Evolutionary conservation across 768 basidiomycete species (phyloP).

Genomic region (Rhodotorula babjevae): DNA sequence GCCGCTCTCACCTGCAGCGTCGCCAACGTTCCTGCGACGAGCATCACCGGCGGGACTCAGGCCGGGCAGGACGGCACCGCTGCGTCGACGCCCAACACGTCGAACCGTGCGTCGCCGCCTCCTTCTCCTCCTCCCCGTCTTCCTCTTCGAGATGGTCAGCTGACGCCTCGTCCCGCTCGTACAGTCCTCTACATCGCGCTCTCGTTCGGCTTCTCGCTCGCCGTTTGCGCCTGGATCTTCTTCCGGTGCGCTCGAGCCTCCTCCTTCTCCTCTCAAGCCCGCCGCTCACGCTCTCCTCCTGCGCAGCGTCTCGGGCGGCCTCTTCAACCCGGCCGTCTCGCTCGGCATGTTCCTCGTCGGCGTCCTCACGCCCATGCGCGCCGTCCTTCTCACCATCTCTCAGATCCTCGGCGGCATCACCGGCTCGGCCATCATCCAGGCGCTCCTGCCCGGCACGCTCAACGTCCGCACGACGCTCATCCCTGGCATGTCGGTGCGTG

Average conservation of each 20-base stretch:
- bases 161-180: too few relatives aligned
- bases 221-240: constrained; percentile 32
- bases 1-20: not conserved
- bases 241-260: constrained; percentile 2
- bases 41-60: constrained; percentile 6
- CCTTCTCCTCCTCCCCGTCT: not conserved
- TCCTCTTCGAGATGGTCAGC: too few relatives aligned
- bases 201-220: constrained; percentile 39
- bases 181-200: constrained; percentile 39
- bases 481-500: constrained; percentile 6
- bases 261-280: too few relatives aligned
- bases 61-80: constrained; percentile 18
- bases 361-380: constrained; percentile 30
- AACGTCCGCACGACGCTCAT: constrained; percentile 27
- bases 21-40: constrained; percentile 12
- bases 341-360: constrained; percentile 35
- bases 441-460: constrained; percentile 21
- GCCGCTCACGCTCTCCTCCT: not conserved
- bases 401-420: constrained; percentile 38
- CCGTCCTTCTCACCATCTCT: constrained; percentile 29
- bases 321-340: constrained; percentile 34
- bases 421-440: constrained; percentile 29
- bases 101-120: constrained; percentile 6
- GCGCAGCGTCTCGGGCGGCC: not conserved
- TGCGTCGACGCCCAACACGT: constrained; percentile 28